Conservation (phyloP, 75 land plant species). For the Cupressus sempervirens region DNA sequence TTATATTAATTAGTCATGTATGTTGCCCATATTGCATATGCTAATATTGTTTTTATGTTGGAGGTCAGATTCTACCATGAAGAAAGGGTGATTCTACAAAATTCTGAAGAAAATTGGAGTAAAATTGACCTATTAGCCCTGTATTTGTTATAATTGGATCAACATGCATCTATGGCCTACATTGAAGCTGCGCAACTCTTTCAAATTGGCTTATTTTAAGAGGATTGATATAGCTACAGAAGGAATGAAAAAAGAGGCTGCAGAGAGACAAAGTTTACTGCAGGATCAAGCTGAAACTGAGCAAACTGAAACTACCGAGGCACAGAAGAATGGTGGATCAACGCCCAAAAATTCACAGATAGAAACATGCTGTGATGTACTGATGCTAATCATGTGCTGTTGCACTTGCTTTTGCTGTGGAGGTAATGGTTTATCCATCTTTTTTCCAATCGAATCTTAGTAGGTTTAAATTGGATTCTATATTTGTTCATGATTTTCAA, state of each 20-base stretch:
- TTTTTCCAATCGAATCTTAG: not conserved
- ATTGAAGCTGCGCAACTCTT: not conserved
- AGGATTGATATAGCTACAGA: not conserved
- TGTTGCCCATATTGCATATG: not conserved
- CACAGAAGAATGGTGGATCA: not conserved
- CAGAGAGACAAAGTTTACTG: not conserved
- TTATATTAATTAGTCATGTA: not conserved
- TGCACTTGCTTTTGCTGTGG: constrained; percentile 11
- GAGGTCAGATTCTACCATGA: not conserved
- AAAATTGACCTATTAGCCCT: not conserved
- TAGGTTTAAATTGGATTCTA: not conserved
- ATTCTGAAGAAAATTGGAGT: constrained; percentile 5
- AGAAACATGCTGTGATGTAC: constrained; percentile 3
- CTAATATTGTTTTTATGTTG: not conserved
- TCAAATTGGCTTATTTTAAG: constrained; percentile 4
- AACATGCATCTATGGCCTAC: constrained; percentile 12
- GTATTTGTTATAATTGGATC: not conserved
- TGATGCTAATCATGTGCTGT: constrained; percentile 9
- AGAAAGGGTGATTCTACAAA: not conserved
- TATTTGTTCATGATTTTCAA: not conserved
- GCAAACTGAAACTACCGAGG: not conserved
- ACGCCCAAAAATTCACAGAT: not conserved
- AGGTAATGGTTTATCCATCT: constrained; percentile 7
- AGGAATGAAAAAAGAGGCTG: constrained; percentile 6
- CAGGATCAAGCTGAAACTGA: not conserved